Evolutionary conservation across 1,284 basidiomycete genomes (phyloP).

Genomic region (Apiotrichum siamense): DNA sequence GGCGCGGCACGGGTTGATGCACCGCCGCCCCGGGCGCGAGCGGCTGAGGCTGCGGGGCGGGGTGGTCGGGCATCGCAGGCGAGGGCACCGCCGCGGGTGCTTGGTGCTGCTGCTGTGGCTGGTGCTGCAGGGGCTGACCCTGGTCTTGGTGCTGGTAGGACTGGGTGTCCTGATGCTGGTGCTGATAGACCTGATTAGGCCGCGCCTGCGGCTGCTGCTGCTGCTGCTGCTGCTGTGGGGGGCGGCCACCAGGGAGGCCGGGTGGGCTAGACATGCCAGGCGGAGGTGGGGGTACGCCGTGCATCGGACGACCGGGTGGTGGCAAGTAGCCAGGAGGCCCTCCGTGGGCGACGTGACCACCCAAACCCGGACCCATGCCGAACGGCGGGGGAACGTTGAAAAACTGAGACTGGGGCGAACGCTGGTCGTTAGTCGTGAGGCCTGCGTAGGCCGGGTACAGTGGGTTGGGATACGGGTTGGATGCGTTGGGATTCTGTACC

Average conservation of each 20-base stretch:
- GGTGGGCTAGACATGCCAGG: background rate
- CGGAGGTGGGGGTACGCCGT: background rate
- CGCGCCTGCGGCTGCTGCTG: constrained; percentile 8
- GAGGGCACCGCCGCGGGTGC: background rate
- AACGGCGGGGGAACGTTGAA: background rate
- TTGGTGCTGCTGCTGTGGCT: too few species aligned
- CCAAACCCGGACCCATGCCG: too few species aligned
- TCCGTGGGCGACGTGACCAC: too few species aligned
- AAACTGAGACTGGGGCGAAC: too few species aligned
- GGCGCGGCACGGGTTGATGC: constrained; percentile 20
- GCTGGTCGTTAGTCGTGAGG: too few species aligned
- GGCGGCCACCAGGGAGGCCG: background rate
- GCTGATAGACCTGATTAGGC: too few species aligned
- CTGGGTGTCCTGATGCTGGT: background rate
- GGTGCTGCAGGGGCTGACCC: background rate
- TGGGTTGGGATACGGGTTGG: background rate
- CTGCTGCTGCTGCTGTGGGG: background rate
- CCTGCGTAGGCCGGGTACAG: too few species aligned
- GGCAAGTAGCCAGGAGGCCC: too few species aligned
- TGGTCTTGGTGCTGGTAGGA: background rate
- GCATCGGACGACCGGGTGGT: background rate
- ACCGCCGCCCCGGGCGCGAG: constrained; percentile 8
- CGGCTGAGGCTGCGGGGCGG: constrained; percentile 2
- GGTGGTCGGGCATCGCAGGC: constrained; percentile 1
- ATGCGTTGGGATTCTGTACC: background rate